Conservation (phyloP, 2,329 filamentous ascomycete genomes). For the Penicillium sp. region DNA sequence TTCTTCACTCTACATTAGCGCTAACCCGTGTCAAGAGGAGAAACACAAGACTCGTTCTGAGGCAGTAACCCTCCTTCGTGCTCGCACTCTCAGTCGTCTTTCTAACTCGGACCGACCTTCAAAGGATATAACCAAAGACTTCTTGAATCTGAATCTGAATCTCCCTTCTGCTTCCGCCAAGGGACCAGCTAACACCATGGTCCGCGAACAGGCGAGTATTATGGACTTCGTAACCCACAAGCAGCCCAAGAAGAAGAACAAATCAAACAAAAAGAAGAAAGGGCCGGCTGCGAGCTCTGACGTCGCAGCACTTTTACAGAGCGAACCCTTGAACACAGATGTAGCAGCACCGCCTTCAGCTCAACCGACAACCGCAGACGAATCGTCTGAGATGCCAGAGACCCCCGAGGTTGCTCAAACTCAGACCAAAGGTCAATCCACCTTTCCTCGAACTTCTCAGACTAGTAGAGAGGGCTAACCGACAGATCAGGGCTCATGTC, state of each 20-base stretch:
- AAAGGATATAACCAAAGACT: not conserved
- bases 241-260: slow-evolving; percentile 19
- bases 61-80: slow-evolving; percentile 22
- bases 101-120: not conserved
- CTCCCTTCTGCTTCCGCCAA: not conserved
- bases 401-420: not conserved
- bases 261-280: slow-evolving; percentile 17
- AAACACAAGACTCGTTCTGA: slow-evolving; percentile 18
- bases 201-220: not conserved
- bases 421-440: not conserved
- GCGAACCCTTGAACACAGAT: not conserved
- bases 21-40: not conserved
- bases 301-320: not conserved
- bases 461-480: not conserved
- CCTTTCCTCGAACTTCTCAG: not conserved
- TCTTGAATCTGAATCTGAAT: not conserved
- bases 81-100: slow-evolving; percentile 19
- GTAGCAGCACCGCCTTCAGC: not conserved
- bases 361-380: not conserved
- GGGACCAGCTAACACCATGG: not conserved
- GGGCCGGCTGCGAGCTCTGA: not conserved
- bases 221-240: slow-evolving; percentile 12
- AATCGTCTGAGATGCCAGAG: not conserved
- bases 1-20: not conserved
- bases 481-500: not conserved